Evolutionary conservation across 306 rosid genomes (phyloP), one percentile per base, ranked within the genome.

Genomic region (Fagus crenata): DNA sequence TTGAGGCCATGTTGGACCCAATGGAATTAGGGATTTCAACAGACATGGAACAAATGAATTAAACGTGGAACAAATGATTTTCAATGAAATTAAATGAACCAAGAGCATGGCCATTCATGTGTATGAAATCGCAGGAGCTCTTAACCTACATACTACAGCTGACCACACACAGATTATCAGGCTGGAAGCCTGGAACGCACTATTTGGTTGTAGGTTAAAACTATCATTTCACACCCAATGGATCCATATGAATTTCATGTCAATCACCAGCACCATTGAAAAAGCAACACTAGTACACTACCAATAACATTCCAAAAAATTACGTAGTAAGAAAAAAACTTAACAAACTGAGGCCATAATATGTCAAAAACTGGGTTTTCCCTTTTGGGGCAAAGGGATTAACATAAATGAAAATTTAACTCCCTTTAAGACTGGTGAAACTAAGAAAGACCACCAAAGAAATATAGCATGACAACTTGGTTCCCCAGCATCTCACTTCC

Each of bases 401-500:
- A 43, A 43, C 2, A 9, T 43, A 28, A 13, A 22, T 28, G 1
- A 58, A 58, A 8, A 58, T 22, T 56, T 31, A 22, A 56, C 63
- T 56, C 28, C 18, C 31, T 12, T 55, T 56, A 2, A 56, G 63
- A 22, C 33, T 56, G 13, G 3, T 6, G 35, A 7, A 31, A 56
- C 63, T 22, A 56, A 22, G 35, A 56, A 56, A 56, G 49, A 43
- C 49, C 49, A 43, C 51, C 51, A 43, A 43, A 43, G 51, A 43
- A 2, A 43, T 9, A 43, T 13, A 42, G 75, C 75, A 43, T 39
- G 14, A 39, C 49, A 72, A 78, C 53, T 41, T 67, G 7, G n/a
- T 65, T 75, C 31, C 35, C 17, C 4, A 37, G 17, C 70, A 32
- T 15, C 80, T 85, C 71, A 79, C 73, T 80, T 82, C 75, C 78